Conservation (phyloP, 2,329 filamentous ascomycete species). For the Colletotrichum karsti region DNA sequence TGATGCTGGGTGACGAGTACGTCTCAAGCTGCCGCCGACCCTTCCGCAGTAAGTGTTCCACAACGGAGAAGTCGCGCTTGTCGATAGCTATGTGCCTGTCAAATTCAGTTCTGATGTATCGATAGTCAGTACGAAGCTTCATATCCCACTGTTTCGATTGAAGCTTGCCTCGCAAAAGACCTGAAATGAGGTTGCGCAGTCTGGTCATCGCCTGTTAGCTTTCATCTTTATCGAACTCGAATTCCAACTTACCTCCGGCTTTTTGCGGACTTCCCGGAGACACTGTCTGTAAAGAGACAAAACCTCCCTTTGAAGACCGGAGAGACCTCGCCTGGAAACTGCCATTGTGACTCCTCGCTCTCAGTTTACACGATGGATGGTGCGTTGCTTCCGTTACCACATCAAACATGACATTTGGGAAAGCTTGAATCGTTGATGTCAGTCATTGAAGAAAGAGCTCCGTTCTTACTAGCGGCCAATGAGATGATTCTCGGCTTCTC, state of each 20-base stretch:
- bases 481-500: not conserved
- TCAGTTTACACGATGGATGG: not conserved
- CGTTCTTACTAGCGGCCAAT: not conserved
- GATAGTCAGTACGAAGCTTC: too few relatives aligned
- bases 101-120: slow-evolving; percentile 73
- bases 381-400: not conserved
- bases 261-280: slow-evolving; percentile 81
- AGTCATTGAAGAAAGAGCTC: not conserved
- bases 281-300: slow-evolving; percentile 87
- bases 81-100: slow-evolving; percentile 72
- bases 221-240: not conserved
- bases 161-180: slow-evolving; percentile 67
- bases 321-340: slow-evolving; percentile 56
- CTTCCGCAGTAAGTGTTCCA: slow-evolving; percentile 86
- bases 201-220: slow-evolving; percentile 44
- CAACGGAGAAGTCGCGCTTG: slow-evolving; percentile 85
- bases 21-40: slow-evolving; percentile 83
- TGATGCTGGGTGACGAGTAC: slow-evolving; percentile 83
- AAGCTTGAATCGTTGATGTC: slow-evolving; percentile 22
- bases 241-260: slow-evolving; percentile 69
- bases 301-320: slow-evolving; percentile 91
- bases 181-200: slow-evolving; percentile 68
- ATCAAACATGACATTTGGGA: not conserved
- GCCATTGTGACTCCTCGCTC: slow-evolving; percentile 13
- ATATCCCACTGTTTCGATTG: too few relatives aligned